Base-by-base conservation (phyloP, 495 filamentous ascomycete species). In the Aspergillus steynii region DNA sequence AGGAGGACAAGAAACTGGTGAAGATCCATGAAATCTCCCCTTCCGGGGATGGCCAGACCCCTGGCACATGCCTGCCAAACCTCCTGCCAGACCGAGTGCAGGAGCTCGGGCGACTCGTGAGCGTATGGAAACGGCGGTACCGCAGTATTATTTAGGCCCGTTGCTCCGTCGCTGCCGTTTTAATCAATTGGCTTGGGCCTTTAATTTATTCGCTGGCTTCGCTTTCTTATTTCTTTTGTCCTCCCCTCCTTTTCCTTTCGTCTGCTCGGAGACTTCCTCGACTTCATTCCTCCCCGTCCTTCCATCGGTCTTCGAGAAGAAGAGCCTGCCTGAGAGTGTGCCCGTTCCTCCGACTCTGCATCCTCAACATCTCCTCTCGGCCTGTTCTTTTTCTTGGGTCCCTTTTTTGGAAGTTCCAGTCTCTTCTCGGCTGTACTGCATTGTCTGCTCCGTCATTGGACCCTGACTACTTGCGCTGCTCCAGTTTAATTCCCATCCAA, bases 251-350 rank as follows among this genome's bases (percentile, higher is more conserved):
- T 46, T 52, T 42, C 31, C n/a, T 52, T 45, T 58, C 46, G 25
- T 49, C 46, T 42, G 48, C 10, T 49, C 31, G 3, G 27, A 10
- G 15, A 15, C 34, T 34, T 50, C 53, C 46, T 54, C 15, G 50
- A 25, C 56, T 29, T 51, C 47, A 20, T 32, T 57, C 49, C 49
- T 59, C 49, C 45, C 52, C 52, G 54, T 55, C 45, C 27, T 58
- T 31, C 42, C 25, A 34, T 51, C 27, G 25, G 55, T 29, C 26
- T 56, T 37, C n/a, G 12, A 42, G 50, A 26, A 52, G 42, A 34
- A 55, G 53, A 58, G 32, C 55, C 47, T 34, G 48, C 28, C 20
- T 10, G 49, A 53, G 34, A 37, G 8, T 37, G 4, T 37, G 5
- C 34, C 5, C 34, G 20, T 20, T 20, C 34, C 34, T 37, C 10